These are phyloP conservation scores for Chlamydomonas sphaeroides DNA, from an alignment of 139 green algal genomes.

Conservation along the genomic window DNA sequence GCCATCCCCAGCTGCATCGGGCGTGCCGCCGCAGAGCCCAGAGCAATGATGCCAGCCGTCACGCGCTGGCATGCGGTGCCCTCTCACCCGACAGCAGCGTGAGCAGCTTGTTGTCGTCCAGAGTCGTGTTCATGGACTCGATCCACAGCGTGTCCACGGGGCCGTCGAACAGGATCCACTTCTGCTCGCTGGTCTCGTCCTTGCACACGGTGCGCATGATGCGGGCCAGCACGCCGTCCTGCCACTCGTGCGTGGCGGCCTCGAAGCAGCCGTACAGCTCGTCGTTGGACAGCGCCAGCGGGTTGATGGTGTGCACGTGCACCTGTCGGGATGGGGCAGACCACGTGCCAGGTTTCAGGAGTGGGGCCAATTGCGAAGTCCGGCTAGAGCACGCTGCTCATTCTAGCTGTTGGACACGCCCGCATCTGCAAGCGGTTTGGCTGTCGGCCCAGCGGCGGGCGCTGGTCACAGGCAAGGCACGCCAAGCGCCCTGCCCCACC, in stretches of 20 bases:
- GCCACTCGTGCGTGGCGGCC: slow-evolving; percentile 77
- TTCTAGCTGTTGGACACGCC: too few relatives aligned
- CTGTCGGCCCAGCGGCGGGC: too few relatives aligned
- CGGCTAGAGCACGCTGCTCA: too few relatives aligned
- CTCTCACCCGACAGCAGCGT: slow-evolving; percentile 70
- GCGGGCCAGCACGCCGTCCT: slow-evolving; percentile 77
- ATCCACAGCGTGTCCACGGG: slow-evolving; percentile 91
- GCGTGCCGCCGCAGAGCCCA: too few relatives aligned
- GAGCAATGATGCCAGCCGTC: too few relatives aligned
- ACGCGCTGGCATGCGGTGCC: too few relatives aligned
- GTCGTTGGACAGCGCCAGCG: slow-evolving; percentile 82
- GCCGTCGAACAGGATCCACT: slow-evolving; percentile 87
- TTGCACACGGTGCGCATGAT: slow-evolving; percentile 83
- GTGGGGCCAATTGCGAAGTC: too few relatives aligned
- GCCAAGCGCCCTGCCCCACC: slow-evolving; percentile 20
- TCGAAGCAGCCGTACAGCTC: slow-evolving; percentile 90
- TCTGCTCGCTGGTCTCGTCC: slow-evolving; percentile 73
- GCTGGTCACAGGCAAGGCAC: not conserved
- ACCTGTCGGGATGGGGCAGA: too few relatives aligned
- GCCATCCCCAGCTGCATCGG: too few relatives aligned
- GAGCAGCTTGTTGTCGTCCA: slow-evolving; percentile 90
- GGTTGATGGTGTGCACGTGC: slow-evolving; percentile 87
- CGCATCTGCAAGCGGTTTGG: too few relatives aligned
- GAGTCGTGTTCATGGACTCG: slow-evolving; percentile 86
- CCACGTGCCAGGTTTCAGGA: not conserved